Evolutionary conservation across 345 rosid genomes (phyloP).

Genomic region (Boechera stricta): DNA sequence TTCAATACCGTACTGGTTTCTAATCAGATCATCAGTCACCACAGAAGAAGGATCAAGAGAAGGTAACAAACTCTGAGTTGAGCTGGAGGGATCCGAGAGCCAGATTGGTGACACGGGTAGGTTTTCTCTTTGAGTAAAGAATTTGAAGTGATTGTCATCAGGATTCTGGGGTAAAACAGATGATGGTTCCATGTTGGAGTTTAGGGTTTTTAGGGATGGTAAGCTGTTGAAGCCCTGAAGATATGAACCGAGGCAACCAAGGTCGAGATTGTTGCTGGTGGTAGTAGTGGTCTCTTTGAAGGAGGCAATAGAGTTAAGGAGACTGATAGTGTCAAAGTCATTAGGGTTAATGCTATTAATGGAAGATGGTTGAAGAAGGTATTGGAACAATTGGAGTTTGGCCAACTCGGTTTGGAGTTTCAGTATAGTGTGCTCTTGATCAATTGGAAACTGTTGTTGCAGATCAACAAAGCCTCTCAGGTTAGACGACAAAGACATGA

Average conservation of each 20-base stretch:
- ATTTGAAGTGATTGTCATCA: constrained; percentile 33
- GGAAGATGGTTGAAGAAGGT: constrained; percentile 42
- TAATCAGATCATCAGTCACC: constrained; percentile 36
- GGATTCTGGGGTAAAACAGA: constrained; percentile 25
- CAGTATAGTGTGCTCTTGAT: constrained; percentile 35
- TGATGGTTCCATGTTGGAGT: constrained; percentile 38
- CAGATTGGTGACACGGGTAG: constrained; percentile 40
- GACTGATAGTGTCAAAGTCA: constrained; percentile 40
- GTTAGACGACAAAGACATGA: constrained; percentile 43
- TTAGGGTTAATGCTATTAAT: constrained; percentile 39
- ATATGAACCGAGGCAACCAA: constrained; percentile 29
- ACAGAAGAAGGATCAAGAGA: constrained; percentile 30
- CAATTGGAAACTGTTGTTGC: constrained; percentile 38
- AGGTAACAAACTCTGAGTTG: constrained; percentile 35
- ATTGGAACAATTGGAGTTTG: constrained; percentile 40
- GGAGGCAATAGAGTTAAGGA: constrained; percentile 38
- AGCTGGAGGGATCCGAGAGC: constrained; percentile 41
- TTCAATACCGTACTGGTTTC: constrained; percentile 36
- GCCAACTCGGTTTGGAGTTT: constrained; percentile 48
- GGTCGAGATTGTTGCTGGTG: constrained; percentile 35
- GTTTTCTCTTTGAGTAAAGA: constrained; percentile 39
- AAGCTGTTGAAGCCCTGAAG: constrained; percentile 43
- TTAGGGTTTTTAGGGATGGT: constrained; percentile 43
- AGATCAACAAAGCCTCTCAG: constrained; percentile 38
- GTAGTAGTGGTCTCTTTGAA: constrained; percentile 29